Base-by-base conservation (phyloP, 2,329 filamentous ascomycete genomes). In the Cladosporium cucumerinum region DNA sequence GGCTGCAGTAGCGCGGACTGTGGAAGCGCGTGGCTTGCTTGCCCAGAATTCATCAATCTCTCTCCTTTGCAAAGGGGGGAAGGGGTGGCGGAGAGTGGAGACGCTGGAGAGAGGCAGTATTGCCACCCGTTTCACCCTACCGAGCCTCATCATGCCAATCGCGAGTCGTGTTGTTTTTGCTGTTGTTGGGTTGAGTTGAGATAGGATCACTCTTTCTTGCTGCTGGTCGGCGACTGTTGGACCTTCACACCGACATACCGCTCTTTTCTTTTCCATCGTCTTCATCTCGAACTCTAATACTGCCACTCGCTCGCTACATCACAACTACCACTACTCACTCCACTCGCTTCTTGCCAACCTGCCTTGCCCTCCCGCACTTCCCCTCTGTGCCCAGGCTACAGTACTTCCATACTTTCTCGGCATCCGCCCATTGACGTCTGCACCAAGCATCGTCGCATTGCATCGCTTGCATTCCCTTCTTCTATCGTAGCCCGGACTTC, bases 1-100 rank as follows among this genome's bases (percentile, higher is more conserved):
- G 26, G 26, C 51, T 25, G 25, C 48, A 25, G 5, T 51, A 51
- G 48, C 48, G 48, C n/a, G 26, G 26, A 8, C 26, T 32, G 12
- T 21, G 28, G 26, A n/a, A 28, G 54, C 54, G 43, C 58, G 58
- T 61, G 58, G 58, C 58, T 61, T 61, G 58, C 58, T 61, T 61
- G 43, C 43, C 58, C 58, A 36, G 43, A 51, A 21, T 34, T 51
- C 21, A 21, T 57, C n/a, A 26, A 32, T 57, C 16, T 23, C 28
- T 26, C 21, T 26, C 23, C 54, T 21, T 39, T 23, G 32, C 54
- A 57, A 57, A 32, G 54, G 52, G 54, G 18, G 6, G 21, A 57
- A 57, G 54, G 54, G 52, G 54, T 8, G 6, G 21, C n/a, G 14
- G n/a, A 32, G 54, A 21, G 54, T 57, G 54, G 54, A 57, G 54